Base-by-base conservation (phyloP, 805 yeast species). In the Millerozyma miso region DNA sequence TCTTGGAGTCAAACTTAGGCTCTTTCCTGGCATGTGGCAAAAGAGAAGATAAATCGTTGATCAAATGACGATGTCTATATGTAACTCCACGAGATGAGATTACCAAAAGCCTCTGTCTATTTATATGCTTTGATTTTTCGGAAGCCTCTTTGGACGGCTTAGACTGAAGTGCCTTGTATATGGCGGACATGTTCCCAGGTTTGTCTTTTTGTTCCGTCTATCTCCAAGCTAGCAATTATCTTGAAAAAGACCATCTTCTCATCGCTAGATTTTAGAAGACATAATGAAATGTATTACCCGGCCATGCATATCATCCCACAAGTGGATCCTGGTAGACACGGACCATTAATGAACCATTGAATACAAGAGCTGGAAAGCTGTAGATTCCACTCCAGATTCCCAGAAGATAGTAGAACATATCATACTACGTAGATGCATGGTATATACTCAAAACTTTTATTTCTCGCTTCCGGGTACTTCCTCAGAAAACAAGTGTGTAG, bases 21-120 rank as follows among this genome's bases (percentile, higher is more conserved):
- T 93, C 99, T 60, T 90, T 91, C 63, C 97, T 82, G 34, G 96
- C 84, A 61, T 93, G 99, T 43, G 99, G 99, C 62, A 93, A 69
- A 62, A 93, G 71, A 17, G 80, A 67, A 51, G 80, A 70, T 48
- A 93, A 69, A 67, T 93, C 98, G 52, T 79, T 77, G 49, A 93
- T 88, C 57, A 93, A 70, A 67, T 93, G 98, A 59, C 99, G 89
- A 61, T 93, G 98, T 71, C 99, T 84, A 62, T 73, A 88, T 20
- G 96, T 89, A 44, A 91, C 86, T 52, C 99, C 99, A 63, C 99
- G 80, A 33, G 97, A 89, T 3, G 97, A 85, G 56, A 91, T 85
- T 45, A 93, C 75, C 46, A 93, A 72, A 33, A 90, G 88, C 56
- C 96, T 77, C 65, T 91, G 98, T 63, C 86, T 84, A 67, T 91